Percentiles rank a stretch among this genome's conserved stretches.
Evolutionary conservation across 257 asterid species (phyloP).

Genomic region (Penstemon barbatus): DNA sequence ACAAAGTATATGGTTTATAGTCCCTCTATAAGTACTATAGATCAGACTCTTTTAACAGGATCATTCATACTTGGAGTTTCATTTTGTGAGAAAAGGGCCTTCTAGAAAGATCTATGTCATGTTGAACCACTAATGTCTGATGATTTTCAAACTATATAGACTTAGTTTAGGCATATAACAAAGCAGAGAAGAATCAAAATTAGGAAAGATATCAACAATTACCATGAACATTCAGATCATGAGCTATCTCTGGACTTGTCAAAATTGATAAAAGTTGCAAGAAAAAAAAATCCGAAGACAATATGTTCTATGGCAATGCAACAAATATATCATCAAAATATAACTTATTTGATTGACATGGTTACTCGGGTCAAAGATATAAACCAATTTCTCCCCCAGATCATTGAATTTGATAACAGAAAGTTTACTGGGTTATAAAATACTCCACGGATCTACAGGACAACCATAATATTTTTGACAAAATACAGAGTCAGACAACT

Average conservation of each 20-base stretch:
- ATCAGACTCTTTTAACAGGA: slow-evolving; percentile 3
- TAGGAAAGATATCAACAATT: slow-evolving; percentile 14
- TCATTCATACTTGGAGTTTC: no score
- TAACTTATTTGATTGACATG: background rate
- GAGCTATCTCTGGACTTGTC: background rate
- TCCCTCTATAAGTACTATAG: slow-evolving; percentile 18
- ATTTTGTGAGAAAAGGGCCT: background rate
- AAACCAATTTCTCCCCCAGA: background rate
- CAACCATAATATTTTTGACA: slow-evolving; percentile 7
- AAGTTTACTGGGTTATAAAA: no score
- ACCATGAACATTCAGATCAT: background rate
- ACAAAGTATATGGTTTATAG: slow-evolving; percentile 1
- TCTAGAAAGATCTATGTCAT: slow-evolving; percentile 5
- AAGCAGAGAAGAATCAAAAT: slow-evolving; percentile 1
- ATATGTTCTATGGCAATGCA: background rate
- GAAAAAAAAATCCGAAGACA: no score
- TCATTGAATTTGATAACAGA: background rate
- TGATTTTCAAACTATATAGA: slow-evolving; percentile 9
- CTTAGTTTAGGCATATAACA: background rate
- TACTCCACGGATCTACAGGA: background rate
- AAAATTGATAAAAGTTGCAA: background rate
- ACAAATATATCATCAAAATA: background rate
- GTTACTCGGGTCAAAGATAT: background rate
- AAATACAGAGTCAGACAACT: background rate
- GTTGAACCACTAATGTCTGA: slow-evolving; percentile 11